Evolutionary conservation across 140 eudicot genomes (phyloP).

Genomic region (Stevia rebaudiana): DNA sequence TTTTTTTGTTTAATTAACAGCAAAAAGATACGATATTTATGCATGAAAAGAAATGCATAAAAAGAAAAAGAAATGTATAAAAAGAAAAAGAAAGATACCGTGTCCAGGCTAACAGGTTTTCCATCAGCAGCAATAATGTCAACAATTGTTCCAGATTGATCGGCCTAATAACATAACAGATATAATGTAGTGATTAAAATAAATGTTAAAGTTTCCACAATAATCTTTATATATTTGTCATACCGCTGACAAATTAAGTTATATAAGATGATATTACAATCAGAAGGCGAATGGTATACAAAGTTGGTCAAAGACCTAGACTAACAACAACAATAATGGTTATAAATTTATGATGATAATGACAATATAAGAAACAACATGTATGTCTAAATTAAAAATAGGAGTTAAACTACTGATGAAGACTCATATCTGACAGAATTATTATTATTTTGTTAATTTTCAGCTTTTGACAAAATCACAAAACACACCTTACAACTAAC

Average conservation of each 20-base stretch:
- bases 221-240: not conserved
- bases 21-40: not conserved
- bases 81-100: slow-evolving; percentile 30
- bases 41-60: not conserved
- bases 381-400: not conserved
- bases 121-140: slow-evolving; percentile 72
- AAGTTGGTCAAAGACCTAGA: slow-evolving; percentile 5
- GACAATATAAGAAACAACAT: not conserved
- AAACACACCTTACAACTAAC: not conserved
- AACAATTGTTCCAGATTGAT: slow-evolving; percentile 61
- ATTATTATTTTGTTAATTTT: not conserved
- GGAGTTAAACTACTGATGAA: not conserved
- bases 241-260: not conserved
- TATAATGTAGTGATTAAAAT: not conserved
- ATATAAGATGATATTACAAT: not conserved
- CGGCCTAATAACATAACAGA: slow-evolving; percentile 49
- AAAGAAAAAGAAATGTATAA: too few species aligned
- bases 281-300: not conserved
- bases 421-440: not conserved
- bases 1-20: slow-evolving; percentile 8
- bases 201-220: too few species aligned
- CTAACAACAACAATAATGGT: not conserved
- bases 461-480: not conserved
- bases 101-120: slow-evolving; percentile 71
- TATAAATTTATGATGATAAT: not conserved